Conservation (phyloP, 495 filamentous ascomycete species). For the Hypoxylon subgilvum region DNA sequence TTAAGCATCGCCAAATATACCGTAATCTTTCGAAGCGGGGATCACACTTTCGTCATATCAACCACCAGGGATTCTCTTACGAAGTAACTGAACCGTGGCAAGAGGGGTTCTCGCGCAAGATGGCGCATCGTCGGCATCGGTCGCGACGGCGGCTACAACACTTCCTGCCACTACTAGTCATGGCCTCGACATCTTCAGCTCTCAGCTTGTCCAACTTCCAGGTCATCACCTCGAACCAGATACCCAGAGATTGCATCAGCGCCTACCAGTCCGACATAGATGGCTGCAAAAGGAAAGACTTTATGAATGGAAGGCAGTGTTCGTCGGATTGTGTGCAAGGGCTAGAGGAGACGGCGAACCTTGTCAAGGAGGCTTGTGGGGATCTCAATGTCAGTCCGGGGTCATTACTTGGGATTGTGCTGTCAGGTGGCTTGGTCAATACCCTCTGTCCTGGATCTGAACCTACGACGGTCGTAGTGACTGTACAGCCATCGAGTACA, state of each 20-base stretch:
- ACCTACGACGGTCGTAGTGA: slow-evolving; percentile 25
- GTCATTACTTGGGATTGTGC: slow-evolving; percentile 46
- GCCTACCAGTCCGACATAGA: slow-evolving; percentile 46
- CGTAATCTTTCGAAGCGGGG: neutral
- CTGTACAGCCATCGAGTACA: slow-evolving; percentile 24
- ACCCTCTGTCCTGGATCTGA: slow-evolving; percentile 44
- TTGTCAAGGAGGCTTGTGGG: slow-evolving; percentile 41
- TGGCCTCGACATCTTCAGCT: slow-evolving; percentile 47
- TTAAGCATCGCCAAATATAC: neutral
- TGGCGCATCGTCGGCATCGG: slow-evolving; percentile 31
- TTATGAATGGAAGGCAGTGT: slow-evolving; percentile 42
- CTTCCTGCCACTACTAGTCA: slow-evolving; percentile 34
- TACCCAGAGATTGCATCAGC: slow-evolving; percentile 46
- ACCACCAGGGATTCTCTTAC: neutral
- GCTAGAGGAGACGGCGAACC: slow-evolving; percentile 30
- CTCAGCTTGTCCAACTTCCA: slow-evolving; percentile 49
- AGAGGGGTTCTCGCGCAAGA: slow-evolving; percentile 18
- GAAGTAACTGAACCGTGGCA: neutral
- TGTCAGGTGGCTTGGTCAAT: slow-evolving; percentile 43
- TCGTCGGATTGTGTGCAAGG: slow-evolving; percentile 45
- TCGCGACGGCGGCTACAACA: slow-evolving; percentile 28
- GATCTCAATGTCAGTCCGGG: slow-evolving; percentile 29
- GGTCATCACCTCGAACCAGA: slow-evolving; percentile 43
- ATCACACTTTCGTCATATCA: neutral
- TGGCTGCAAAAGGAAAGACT: slow-evolving; percentile 46